These are phyloP conservation scores for Russula sp. DNA, from an alignment of 768 basidiomycete genomes.

Conservation along the genomic window DNA sequence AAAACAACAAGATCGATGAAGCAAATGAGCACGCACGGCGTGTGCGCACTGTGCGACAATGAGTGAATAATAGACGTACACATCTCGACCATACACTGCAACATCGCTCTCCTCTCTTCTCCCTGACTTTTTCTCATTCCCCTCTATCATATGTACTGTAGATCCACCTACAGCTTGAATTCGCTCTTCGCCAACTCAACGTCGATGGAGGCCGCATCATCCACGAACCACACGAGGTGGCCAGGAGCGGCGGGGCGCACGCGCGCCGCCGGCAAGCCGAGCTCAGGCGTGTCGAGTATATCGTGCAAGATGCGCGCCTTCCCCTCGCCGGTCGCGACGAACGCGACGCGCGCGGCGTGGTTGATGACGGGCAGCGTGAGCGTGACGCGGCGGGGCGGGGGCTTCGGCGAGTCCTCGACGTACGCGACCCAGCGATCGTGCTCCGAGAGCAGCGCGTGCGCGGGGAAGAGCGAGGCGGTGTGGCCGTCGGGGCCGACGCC, in stretches of 20 bases:
- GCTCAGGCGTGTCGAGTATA: constrained; percentile 78
- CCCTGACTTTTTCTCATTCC: not conserved
- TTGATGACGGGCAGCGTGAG: constrained; percentile 90
- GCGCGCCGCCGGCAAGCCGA: constrained; percentile 73
- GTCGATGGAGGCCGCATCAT: constrained; percentile 71
- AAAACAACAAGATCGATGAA: not conserved
- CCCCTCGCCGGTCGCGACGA: constrained; percentile 78
- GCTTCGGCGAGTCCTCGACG: constrained; percentile 91
- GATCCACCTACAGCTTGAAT: constrained; percentile 46
- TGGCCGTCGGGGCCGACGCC: constrained; percentile 99
- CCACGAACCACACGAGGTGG: constrained; percentile 91
- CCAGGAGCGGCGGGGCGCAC: constrained; percentile 78
- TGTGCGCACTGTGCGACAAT: constrained; percentile 2
- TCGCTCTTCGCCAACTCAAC: constrained; percentile 50
- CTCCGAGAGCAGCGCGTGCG: constrained; percentile 79
- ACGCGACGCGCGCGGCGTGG: constrained; percentile 81
- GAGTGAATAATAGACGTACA: constrained; percentile 3
- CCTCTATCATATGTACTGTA: no score
- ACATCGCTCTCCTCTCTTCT: not conserved
- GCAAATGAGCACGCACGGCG: constrained; percentile 16
- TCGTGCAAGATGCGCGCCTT: constrained; percentile 70
- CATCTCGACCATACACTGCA: not conserved
- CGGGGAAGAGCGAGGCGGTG: constrained; percentile 95
- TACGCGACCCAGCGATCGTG: constrained; percentile 92
- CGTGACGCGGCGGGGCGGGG: constrained; percentile 84